Evolutionary conservation across 257 asterid genomes (phyloP).

Genomic region (Petunia axillaris): DNA sequence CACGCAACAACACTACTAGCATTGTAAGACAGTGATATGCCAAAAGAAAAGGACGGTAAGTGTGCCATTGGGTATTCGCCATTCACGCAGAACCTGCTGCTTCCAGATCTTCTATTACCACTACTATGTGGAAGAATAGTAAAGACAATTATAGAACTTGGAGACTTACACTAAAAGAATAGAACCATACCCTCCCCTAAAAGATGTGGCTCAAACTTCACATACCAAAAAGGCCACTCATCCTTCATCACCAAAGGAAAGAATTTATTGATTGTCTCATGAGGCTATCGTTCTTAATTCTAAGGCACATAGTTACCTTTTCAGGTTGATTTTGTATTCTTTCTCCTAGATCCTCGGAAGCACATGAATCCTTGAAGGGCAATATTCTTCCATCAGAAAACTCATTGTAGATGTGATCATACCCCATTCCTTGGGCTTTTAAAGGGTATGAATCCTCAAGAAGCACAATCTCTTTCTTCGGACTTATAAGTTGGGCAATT

Average conservation of each 20-base stretch:
- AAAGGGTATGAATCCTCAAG: constrained; percentile 22
- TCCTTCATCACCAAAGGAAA: constrained; percentile 14
- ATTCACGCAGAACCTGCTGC: constrained; percentile 14
- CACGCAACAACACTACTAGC: not conserved
- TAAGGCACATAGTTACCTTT: not conserved
- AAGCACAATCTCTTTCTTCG: constrained; percentile 14
- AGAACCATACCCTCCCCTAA: not conserved
- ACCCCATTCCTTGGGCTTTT: constrained; percentile 32
- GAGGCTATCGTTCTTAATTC: not conserved
- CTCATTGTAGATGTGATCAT: not conserved
- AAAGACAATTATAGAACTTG: not conserved
- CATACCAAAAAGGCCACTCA: constrained; percentile 16
- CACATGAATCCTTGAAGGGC: constrained; percentile 16
- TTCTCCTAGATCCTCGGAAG: constrained; percentile 23
- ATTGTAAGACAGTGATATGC: not conserved
- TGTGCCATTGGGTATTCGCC: not conserved
- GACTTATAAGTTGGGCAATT: constrained; percentile 26
- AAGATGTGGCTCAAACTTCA: not conserved
- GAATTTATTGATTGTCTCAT: not conserved
- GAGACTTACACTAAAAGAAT: not conserved
- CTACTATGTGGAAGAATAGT: not conserved
- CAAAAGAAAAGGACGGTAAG: not conserved
- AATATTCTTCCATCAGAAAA: constrained; percentile 20
- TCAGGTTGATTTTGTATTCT: not conserved
- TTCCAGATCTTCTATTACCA: not conserved